These are phyloP conservation scores for Gossypium turneri DNA, from an alignment of 345 rosid genomes.

Conservation along the genomic window DNA sequence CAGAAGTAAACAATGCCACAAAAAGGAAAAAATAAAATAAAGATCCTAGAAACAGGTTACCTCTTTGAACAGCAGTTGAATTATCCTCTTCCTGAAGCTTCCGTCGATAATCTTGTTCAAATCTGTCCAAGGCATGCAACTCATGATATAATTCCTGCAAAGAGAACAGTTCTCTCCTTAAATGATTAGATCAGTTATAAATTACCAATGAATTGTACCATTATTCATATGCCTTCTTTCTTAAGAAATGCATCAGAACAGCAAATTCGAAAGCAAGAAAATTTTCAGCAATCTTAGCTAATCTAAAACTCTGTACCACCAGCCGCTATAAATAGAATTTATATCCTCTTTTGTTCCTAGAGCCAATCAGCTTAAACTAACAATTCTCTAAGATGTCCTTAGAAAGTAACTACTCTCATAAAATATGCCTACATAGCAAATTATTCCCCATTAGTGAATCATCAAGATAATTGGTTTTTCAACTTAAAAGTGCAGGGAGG, in stretches of 20 bases:
- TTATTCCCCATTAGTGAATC: neutral
- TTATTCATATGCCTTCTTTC: neutral
- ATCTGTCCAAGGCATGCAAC: slow-evolving; percentile 92
- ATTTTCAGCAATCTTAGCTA: neutral
- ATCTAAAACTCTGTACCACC: neutral
- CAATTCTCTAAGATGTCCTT: neutral
- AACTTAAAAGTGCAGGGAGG: neutral
- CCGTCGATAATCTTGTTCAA: slow-evolving; percentile 94
- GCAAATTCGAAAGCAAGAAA: neutral
- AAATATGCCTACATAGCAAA: neutral
- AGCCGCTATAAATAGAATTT: neutral
- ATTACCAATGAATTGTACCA: neutral
- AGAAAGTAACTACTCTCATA: neutral
- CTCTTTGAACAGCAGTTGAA: slow-evolving; percentile 68
- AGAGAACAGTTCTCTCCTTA: slow-evolving; percentile 6
- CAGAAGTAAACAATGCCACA: neutral
- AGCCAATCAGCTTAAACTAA: neutral
- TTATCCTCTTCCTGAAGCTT: slow-evolving; percentile 91
- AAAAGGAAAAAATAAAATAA: neutral
- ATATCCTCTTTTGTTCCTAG: neutral
- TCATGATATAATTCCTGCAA: slow-evolving; percentile 95
- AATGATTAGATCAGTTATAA: neutral
- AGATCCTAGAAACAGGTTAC: slow-evolving; percentile 28
- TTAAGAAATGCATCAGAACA: neutral
- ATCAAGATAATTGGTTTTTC: neutral